A percentile compares a stretch with the other conserved stretches of the same genome.
These are phyloP conservation scores for Cyanophora paradoxa DNA, from an alignment of 78 protist species.

Conservation along the genomic window DNA sequence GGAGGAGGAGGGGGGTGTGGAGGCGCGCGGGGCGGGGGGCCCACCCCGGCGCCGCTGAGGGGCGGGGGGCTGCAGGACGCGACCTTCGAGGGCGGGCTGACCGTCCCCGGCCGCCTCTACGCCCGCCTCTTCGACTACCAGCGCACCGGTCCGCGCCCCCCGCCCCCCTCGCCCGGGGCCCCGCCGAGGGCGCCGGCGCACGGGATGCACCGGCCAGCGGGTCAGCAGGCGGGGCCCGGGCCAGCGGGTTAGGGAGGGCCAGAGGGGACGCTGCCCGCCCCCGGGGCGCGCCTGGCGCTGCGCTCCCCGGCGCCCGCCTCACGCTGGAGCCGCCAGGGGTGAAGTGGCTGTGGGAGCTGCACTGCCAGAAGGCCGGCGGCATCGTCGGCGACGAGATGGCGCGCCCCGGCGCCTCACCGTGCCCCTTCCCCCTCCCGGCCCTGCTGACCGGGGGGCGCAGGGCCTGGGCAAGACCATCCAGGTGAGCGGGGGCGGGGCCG, in stretches of 20 bases:
- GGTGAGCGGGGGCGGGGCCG: neutral
- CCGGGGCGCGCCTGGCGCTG: too few relatives aligned
- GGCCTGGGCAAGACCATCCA: conserved; percentile 93
- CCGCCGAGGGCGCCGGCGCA: too few relatives aligned
- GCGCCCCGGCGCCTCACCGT: neutral
- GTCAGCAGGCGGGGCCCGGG: too few relatives aligned
- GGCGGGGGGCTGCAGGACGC: neutral
- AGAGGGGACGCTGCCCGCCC: too few relatives aligned
- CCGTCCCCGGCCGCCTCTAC: neutral
- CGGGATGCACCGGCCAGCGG: too few relatives aligned
- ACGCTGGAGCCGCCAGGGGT: too few relatives aligned
- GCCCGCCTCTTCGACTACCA: conserved; percentile 1
- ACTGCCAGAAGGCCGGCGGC: conserved; percentile 82
- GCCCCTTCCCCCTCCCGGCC: neutral
- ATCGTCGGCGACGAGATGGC: conserved; percentile 93
- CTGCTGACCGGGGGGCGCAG: conserved; percentile 7
- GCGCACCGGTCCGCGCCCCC: too few relatives aligned
- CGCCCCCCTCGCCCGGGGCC: too few relatives aligned
- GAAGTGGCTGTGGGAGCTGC: conserved; percentile 89
- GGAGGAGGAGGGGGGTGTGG: neutral
- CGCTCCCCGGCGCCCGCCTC: too few relatives aligned
- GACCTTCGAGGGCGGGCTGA: neutral
- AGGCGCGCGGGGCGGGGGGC: neutral
- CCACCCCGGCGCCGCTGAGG: neutral
- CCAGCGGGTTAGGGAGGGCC: too few relatives aligned